Evolutionary conservation across 2,329 filamentous ascomycete genomes (phyloP).

Genomic region (Dryadomyces quercus-mongolicae): DNA sequence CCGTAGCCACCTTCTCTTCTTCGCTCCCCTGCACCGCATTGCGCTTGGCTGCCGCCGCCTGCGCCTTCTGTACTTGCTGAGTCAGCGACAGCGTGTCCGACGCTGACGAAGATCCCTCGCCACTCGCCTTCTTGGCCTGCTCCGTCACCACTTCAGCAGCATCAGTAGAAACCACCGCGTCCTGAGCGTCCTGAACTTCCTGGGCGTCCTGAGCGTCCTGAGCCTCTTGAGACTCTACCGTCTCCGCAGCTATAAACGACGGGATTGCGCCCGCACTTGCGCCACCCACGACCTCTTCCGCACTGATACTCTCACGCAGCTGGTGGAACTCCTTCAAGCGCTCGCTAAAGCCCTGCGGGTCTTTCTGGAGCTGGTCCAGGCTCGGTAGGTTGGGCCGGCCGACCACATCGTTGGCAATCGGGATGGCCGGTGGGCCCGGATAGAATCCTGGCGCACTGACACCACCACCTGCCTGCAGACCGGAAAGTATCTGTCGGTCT

Average conservation of each 20-base stretch:
- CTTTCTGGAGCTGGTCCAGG: constrained; percentile 37
- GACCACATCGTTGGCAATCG: constrained; percentile 22
- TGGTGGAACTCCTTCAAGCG: constrained; percentile 77
- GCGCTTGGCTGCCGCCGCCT: constrained; percentile 44
- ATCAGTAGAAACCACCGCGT: constrained; percentile 5
- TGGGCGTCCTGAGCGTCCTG: not conserved
- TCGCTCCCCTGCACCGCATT: constrained; percentile 33
- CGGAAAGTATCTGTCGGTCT: constrained; percentile 37
- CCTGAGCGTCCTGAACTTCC: not conserved
- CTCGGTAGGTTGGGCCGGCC: constrained; percentile 36
- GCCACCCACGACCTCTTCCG: too few relatives aligned
- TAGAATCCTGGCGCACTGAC: constrained; percentile 20
- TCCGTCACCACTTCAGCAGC: constrained; percentile 5
- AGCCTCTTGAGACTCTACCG: not conserved
- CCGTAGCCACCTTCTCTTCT: not conserved
- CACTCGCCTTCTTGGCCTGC: constrained; percentile 5
- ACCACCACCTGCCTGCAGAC: constrained; percentile 18
- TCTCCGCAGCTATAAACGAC: not conserved
- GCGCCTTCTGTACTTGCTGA: constrained; percentile 73
- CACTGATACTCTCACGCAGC: constrained; percentile 60
- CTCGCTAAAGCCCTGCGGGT: constrained; percentile 50
- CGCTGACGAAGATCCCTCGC: constrained; percentile 19
- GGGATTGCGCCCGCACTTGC: too few relatives aligned
- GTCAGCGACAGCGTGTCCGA: constrained; percentile 52
- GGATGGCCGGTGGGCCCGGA: constrained; percentile 23